Evolutionary conservation across 371 early-diverging fungal genomes (phyloP).

Genomic region (Saksenaea vasiformis): DNA sequence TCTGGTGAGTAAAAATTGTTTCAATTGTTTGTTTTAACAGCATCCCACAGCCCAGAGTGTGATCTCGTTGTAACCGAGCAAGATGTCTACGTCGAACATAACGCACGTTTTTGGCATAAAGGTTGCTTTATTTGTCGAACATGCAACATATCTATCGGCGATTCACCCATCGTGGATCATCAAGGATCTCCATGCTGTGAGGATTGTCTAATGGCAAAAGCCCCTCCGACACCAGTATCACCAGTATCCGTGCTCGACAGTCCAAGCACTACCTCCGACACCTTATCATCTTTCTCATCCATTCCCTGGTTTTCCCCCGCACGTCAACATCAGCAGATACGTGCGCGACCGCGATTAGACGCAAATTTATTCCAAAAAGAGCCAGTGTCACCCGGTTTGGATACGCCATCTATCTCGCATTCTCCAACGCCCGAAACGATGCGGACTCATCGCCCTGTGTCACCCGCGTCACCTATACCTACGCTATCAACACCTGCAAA

Average conservation of each 20-base stretch:
- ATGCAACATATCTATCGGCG: constrained; percentile 29
- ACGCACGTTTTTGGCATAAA: constrained; percentile 50
- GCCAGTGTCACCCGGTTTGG: constrained; percentile 19
- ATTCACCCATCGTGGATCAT: constrained; percentile 61
- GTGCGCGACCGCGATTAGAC: constrained; percentile 12
- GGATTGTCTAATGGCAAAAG: constrained; percentile 58
- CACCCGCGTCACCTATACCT: background rate
- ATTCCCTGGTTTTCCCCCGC: background rate
- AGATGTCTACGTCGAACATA: constrained; percentile 48
- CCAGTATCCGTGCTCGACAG: constrained; percentile 6
- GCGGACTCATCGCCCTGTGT: constrained; percentile 10
- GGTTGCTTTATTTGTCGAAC: constrained; percentile 52
- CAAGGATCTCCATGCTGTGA: constrained; percentile 67
- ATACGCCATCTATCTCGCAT: constrained; percentile 15
- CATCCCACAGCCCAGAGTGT: constrained; percentile 39
- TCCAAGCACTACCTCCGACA: background rate
- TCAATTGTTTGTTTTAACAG: background rate
- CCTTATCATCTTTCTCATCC: background rate
- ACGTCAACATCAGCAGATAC: background rate
- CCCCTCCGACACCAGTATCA: constrained; percentile 4
- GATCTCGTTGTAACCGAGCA: constrained; percentile 39
- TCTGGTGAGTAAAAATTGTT: constrained; percentile 26
- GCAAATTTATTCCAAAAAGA: constrained; percentile 16
- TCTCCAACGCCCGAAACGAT: constrained; percentile 14
- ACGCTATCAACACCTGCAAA: background rate